Base-by-base conservation (phyloP, 345 rosid genomes). In the Populus simonii region DNA sequence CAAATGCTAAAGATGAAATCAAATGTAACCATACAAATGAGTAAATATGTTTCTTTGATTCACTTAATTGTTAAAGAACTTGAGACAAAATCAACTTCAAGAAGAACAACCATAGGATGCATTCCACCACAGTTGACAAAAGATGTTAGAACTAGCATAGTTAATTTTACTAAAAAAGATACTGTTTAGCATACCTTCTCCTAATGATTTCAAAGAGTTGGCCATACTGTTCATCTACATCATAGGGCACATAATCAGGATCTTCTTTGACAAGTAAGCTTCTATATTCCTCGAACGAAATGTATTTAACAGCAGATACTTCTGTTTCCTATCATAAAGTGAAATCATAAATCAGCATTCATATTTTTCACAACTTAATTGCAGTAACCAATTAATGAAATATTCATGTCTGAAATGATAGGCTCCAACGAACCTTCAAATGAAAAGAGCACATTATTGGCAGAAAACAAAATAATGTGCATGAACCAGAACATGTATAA, bases 231-330 rank as follows among this genome's bases (percentile, higher is more conserved):
- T 88, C 95, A 84, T 85, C 81, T 29, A 89, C 81, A 75, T 95
- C 96, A 85, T 87, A 90, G 31, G 97, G 98, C 75, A 89, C 96
- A 77, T 88, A 95, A 18, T 79, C 88, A 70, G 97, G 94, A 85
- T 93, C 90, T 79, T 90, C 89, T 83, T 86, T 86, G 55, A 89
- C 90, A 79, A 93, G 92, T 18, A 84, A 68, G 77, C 79, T 85
- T 85, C 78, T 86, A 66, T 95, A 95, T 61, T 95, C 94, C 74
- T 80, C 88, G 71, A 77, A 86, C 67, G 86, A 81, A 68, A 93
- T 72, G 85, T 93, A 93, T 79, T 93, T 93, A 33, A 95, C 96
- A 76, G 90, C 94, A 78, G 99, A 90, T 77, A 95, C 99, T 86
- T 95, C 98, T 55, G 89, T 81, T 85, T 86, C 89, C 99, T 95